These are phyloP conservation scores for Lactarius trivialis DNA, from an alignment of 768 basidiomycete genomes.

Conservation along the genomic window DNA sequence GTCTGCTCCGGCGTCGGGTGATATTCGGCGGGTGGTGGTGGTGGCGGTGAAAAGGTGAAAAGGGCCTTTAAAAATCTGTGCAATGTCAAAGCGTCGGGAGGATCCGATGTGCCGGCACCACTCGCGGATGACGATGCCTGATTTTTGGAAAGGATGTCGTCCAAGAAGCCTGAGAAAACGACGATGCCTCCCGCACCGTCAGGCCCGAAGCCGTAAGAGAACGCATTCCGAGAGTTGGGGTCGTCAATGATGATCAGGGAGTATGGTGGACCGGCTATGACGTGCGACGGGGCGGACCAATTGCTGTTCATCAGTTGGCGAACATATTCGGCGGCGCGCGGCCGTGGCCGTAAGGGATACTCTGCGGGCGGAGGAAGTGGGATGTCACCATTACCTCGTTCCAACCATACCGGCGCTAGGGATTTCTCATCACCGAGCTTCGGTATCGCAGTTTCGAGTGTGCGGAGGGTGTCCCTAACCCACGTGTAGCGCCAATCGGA, in stretches of 20 bases:
- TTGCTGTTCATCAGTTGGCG: constrained; percentile 40
- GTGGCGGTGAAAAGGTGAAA: constrained; percentile 31
- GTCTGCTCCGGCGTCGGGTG: constrained; percentile 74
- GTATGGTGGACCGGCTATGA: constrained; percentile 78
- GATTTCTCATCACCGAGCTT: constrained; percentile 54
- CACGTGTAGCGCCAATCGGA: constrained; percentile 88
- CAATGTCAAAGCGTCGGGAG: constrained; percentile 38
- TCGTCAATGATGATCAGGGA: constrained; percentile 85
- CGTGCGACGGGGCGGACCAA: constrained; percentile 39
- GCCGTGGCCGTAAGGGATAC: constrained; percentile 79
- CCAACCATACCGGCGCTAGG: constrained; percentile 50
- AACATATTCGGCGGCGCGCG: constrained; percentile 67
- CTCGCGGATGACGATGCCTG: constrained; percentile 33
- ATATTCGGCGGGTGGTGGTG: constrained; percentile 28
- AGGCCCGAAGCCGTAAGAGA: constrained; percentile 92
- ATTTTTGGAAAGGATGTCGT: constrained; percentile 63
- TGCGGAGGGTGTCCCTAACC: constrained; percentile 74
- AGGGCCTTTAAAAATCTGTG: constrained; percentile 43
- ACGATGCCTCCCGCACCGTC: constrained; percentile 91
- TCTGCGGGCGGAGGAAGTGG: constrained; percentile 77
- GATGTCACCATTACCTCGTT: constrained; percentile 40
- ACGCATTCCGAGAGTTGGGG: constrained; percentile 80
- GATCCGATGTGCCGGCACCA: too few relatives aligned
- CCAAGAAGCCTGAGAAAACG: constrained; percentile 88
- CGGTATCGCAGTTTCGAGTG: constrained; percentile 70